A percentile compares a stretch with the other conserved stretches of the same genome.
These are phyloP conservation scores for Holtermannia corniformis DNA, from an alignment of 768 basidiomycete genomes.

Conservation along the genomic window DNA sequence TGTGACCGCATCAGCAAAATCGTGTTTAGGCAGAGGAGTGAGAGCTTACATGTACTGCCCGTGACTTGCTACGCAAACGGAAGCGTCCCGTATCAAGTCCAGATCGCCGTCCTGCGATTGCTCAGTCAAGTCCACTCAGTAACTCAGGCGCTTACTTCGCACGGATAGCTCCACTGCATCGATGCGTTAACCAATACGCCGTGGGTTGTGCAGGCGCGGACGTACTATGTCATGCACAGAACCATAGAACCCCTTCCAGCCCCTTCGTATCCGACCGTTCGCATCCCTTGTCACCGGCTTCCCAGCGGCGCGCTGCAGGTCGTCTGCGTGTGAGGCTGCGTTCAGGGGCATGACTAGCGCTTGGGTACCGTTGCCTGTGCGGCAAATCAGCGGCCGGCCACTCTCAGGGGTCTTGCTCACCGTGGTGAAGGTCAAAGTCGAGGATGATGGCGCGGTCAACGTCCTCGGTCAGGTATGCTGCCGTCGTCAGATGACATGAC, in stretches of 20 bases:
- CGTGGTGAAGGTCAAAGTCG: constrained; percentile 88
- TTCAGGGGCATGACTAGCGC: constrained; percentile 85
- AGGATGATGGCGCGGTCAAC: constrained; percentile 73
- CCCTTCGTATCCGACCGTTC: constrained; percentile 39
- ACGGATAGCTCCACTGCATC: constrained; percentile 55
- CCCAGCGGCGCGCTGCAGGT: constrained; percentile 44
- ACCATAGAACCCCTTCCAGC: constrained; percentile 60
- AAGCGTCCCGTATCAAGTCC: constrained; percentile 73
- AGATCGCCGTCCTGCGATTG: constrained; percentile 63
- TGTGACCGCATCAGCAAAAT: constrained; percentile 5
- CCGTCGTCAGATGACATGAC: background rate
- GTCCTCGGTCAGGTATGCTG: constrained; percentile 71
- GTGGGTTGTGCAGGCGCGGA: background rate
- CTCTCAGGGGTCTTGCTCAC: constrained; percentile 38
- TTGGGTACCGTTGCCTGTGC: constrained; percentile 79
- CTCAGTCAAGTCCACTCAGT: constrained; percentile 2
- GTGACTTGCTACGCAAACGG: constrained; percentile 66
- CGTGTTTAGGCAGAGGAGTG: background rate
- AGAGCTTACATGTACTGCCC: constrained; percentile 60
- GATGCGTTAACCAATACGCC: background rate
- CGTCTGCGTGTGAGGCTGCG: constrained; percentile 66
- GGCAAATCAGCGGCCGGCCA: background rate
- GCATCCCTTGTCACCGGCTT: constrained; percentile 42
- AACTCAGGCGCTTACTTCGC: constrained; percentile 53
- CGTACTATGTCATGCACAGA: constrained; percentile 90